phyloP scores from a whole-genome alignment of 129 eudicot genomes.

The Artemisia annua region DNA sequence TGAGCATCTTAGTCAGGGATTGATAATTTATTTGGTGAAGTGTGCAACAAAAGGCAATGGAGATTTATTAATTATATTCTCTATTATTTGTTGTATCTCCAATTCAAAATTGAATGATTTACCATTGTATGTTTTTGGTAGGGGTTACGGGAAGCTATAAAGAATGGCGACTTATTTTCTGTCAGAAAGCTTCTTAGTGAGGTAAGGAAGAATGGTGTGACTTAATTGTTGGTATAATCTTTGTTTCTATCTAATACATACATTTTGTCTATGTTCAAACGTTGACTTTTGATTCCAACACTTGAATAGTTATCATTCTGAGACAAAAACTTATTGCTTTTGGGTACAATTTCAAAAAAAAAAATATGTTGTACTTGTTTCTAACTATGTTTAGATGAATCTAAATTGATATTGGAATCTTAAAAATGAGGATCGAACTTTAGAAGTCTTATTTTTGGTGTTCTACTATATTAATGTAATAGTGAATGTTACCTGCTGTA shows the following conservation, averaged over 20 bases:
- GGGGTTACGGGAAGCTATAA: slow-evolving; percentile 97
- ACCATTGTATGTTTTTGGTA: slow-evolving; percentile 23
- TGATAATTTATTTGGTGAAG: no score
- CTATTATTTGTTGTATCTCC: neutral
- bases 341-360: neutral
- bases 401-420: neutral
- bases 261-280: slow-evolving; percentile 14
- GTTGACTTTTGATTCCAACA: slow-evolving; percentile 3
- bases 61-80: neutral
- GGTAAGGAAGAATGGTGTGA: slow-evolving; percentile 48
- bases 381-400: neutral
- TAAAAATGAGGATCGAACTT: slow-evolving; percentile 1
- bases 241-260: neutral
- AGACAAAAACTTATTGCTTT: neutral
- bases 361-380: neutral
- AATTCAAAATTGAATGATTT: neutral
- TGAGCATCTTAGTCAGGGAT: no score
- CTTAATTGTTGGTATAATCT: slow-evolving; percentile 14
- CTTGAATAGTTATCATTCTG: neutral
- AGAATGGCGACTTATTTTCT: slow-evolving; percentile 74
- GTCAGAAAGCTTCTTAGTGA: slow-evolving; percentile 80
- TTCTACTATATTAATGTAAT: neutral
- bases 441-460: neutral
- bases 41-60: no score
- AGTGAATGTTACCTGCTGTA: slow-evolving; percentile 26